These are phyloP conservation scores for Blumeriella jaapii DNA, from an alignment of 2,329 filamentous ascomycete genomes.

Conservation along the genomic window DNA sequence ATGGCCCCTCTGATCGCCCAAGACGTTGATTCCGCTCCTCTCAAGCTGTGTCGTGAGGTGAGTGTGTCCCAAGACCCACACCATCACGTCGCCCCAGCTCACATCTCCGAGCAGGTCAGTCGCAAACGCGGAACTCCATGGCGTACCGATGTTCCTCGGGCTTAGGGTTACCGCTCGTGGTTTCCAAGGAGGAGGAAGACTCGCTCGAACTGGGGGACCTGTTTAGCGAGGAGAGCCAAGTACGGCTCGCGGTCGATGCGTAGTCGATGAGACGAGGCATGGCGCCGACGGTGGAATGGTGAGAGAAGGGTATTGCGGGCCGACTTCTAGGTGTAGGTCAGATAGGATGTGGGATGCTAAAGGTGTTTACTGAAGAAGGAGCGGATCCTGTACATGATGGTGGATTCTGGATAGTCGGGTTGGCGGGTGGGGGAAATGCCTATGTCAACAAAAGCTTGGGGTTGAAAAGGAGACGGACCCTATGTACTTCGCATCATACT, in stretches of 20 bases:
- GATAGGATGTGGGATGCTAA: slow-evolving; percentile 12
- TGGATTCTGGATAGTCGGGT: no score
- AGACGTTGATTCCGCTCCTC: slow-evolving; percentile 24
- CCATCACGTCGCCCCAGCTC: slow-evolving; percentile 22
- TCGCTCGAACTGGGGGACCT: slow-evolving; percentile 30
- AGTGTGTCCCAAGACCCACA: slow-evolving; percentile 36
- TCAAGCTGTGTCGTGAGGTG: slow-evolving; percentile 33
- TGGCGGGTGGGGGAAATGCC: no score
- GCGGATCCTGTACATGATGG: slow-evolving; percentile 4
- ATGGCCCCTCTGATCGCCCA: slow-evolving; percentile 36
- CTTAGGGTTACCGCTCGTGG: slow-evolving; percentile 35
- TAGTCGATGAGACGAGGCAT: slow-evolving; percentile 31
- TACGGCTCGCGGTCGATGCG: slow-evolving; percentile 30
- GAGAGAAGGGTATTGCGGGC: slow-evolving; percentile 31
- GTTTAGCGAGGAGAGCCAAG: slow-evolving; percentile 31
- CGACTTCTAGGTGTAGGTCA: slow-evolving; percentile 38
- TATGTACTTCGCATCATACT: no score
- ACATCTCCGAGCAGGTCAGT: slow-evolving; percentile 34
- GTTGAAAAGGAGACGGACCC: no score
- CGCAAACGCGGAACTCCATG: slow-evolving; percentile 35
- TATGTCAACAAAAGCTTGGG: no score
- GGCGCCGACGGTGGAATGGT: slow-evolving; percentile 30
- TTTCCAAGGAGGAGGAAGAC: slow-evolving; percentile 38
- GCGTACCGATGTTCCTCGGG: slow-evolving; percentile 33
- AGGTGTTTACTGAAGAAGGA: slow-evolving; percentile 3